Conservation (phyloP, 2,329 filamentous ascomycete genomes). For the Paecilomyces formosus region DNA sequence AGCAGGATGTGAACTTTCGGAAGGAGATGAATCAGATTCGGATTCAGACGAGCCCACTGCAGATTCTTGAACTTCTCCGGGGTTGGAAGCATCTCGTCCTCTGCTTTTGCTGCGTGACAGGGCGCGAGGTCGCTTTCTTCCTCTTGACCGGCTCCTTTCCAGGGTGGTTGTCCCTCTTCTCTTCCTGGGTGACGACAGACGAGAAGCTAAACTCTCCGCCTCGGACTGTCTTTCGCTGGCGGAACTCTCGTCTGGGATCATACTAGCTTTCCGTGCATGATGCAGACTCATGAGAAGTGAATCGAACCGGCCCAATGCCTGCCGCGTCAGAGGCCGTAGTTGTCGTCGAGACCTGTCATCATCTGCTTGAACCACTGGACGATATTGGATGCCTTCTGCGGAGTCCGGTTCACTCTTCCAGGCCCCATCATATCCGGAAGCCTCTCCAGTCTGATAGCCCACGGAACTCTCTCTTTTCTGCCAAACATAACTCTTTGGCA, state of each 20-base stretch:
- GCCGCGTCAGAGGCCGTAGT: conserved; percentile 61
- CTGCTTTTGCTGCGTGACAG: conserved; percentile 5
- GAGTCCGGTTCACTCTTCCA: conserved; percentile 12
- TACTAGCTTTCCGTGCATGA: conserved; percentile 52
- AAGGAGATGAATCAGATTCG: not conserved
- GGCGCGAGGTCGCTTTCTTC: conserved; percentile 16
- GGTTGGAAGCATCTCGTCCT: conserved; percentile 4
- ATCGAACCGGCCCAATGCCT: conserved; percentile 64
- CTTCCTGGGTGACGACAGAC: conserved; percentile 7
- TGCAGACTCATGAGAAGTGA: conserved; percentile 63
- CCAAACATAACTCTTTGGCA: conserved; percentile 2
- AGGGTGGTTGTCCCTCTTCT: not conserved
- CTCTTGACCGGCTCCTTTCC: conserved; percentile 14
- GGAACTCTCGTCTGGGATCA: conserved; percentile 15
- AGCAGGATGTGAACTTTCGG: not conserved
- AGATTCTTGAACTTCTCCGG: not conserved
- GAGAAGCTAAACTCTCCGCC: conserved; percentile 17
- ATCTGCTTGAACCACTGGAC: conserved; percentile 57
- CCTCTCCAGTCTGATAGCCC: not conserved
- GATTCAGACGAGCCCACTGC: not conserved
- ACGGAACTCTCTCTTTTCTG: not conserved
- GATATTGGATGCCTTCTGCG: conserved; percentile 8
- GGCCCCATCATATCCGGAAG: conserved; percentile 9
- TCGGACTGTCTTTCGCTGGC: conserved; percentile 20
- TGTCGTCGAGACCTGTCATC: conserved; percentile 61